These are phyloP conservation scores for Gremmenia infestans DNA, from an alignment of 2,329 filamentous ascomycete species.

Conservation along the genomic window DNA sequence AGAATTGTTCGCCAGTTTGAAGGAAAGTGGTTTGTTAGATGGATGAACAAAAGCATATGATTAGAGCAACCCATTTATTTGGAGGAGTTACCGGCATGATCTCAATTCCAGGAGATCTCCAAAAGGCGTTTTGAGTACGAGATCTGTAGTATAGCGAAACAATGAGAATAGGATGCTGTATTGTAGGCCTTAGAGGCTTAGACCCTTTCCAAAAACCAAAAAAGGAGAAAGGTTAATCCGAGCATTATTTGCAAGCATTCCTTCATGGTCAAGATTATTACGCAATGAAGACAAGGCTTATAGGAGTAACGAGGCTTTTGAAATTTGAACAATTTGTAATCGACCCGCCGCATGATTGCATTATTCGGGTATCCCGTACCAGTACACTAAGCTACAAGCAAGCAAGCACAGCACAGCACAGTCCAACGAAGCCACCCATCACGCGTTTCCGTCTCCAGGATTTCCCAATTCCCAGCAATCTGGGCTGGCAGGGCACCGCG, in stretches of 20 bases:
- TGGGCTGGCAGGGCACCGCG: background rate
- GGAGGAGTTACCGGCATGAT: conserved; percentile 17
- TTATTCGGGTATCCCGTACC: background rate
- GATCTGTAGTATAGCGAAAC: conserved; percentile 9
- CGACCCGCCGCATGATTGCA: background rate
- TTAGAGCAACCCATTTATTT: conserved; percentile 4
- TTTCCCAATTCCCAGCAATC: background rate
- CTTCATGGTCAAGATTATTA: background rate
- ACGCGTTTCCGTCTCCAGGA: too few relatives aligned
- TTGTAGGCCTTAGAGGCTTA: background rate
- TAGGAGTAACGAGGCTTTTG: background rate
- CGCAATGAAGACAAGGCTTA: background rate
- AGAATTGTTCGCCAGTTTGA: conserved; percentile 82
- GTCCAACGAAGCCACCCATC: too few relatives aligned
- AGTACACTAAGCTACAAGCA: background rate
- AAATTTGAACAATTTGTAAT: background rate
- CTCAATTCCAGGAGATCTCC: conserved; percentile 8
- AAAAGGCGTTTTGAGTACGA: conserved; percentile 13
- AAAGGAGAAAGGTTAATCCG: background rate
- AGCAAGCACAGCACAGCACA: too few relatives aligned
- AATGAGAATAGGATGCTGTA: background rate
- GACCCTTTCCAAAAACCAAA: background rate
- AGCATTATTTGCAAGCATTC: too few relatives aligned
- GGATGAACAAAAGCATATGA: conserved; percentile 31
- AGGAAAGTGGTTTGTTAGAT: conserved; percentile 83